Percentiles rank a stretch among this genome's conserved stretches.
phyloP scores from a whole-genome alignment of 2,329 filamentous ascomycete genomes.

The Rhinocladiella similis region DNA sequence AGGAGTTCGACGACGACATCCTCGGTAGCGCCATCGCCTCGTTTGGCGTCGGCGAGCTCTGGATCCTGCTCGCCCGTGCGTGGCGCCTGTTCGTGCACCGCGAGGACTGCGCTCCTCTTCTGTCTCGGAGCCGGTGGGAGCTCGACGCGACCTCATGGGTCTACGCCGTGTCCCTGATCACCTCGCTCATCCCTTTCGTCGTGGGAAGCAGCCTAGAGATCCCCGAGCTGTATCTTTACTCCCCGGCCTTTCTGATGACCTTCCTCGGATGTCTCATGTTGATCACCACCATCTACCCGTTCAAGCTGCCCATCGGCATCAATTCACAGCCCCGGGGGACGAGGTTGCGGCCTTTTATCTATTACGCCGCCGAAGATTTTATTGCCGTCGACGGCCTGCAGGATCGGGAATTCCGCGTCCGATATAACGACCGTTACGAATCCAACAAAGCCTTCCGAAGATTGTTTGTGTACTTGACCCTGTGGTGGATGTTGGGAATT shows the following conservation, averaged over 20 bases:
- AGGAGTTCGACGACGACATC: conserved; percentile 19
- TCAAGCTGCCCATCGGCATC: conserved; percentile 22
- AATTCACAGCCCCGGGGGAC: conserved; percentile 19
- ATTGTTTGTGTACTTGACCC: conserved; percentile 17
- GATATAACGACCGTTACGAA: conserved; percentile 21
- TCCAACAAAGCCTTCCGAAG: conserved; percentile 13
- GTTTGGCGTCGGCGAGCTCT: conserved; percentile 17
- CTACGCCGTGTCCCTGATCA: conserved; percentile 18
- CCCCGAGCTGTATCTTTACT: conserved; percentile 18
- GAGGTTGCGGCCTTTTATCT: conserved; percentile 20
- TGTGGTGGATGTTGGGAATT: conserved; percentile 18
- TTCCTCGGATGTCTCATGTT: conserved; percentile 21
- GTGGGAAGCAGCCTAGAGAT: conserved; percentile 9
- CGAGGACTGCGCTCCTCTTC: conserved; percentile 15
- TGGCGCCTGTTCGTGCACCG: conserved; percentile 9
- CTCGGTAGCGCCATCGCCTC: conserved; percentile 25
- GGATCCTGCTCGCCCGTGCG: conserved; percentile 18
- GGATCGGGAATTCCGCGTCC: conserved; percentile 17
- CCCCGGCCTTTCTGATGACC: conserved; percentile 18
- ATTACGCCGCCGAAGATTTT: conserved; percentile 23
- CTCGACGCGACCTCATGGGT: conserved; percentile 21
- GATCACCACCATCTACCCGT: conserved; percentile 14
- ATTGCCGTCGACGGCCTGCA: conserved; percentile 21
- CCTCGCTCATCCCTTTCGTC: conserved; percentile 19
- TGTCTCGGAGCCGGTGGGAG: conserved; percentile 12